Evolutionary conservation across 768 basidiomycete genomes (phyloP).

Genomic region (Phylloporus scabripes): DNA sequence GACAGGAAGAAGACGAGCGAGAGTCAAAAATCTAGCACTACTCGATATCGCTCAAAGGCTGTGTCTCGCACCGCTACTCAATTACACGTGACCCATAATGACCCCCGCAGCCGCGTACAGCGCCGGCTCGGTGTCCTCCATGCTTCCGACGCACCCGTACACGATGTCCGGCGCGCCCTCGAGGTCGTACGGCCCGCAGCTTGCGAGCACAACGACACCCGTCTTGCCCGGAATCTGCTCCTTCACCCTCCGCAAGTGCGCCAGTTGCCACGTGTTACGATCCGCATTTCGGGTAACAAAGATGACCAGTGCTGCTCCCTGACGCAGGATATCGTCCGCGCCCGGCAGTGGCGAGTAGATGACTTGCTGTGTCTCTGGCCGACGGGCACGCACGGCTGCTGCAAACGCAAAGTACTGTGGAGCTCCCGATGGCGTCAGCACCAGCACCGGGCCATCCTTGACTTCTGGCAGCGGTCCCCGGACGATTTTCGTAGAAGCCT

Average conservation of each 20-base stretch:
- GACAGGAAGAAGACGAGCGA: not conserved
- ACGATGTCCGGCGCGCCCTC: conserved; percentile 23
- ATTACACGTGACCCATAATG: conserved; percentile 20
- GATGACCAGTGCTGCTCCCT: conserved; percentile 22
- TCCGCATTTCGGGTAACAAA: conserved; percentile 59
- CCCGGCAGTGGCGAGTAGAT: conserved; percentile 36
- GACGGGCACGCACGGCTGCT: conserved; percentile 30
- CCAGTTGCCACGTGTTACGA: conserved; percentile 47
- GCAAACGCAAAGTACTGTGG: conserved; percentile 51
- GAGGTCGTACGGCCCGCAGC: conserved; percentile 65
- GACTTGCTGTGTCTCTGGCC: conserved; percentile 35
- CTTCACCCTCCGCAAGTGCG: conserved; percentile 32
- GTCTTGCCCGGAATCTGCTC: conserved; percentile 13
- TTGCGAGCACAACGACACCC: conserved; percentile 48
- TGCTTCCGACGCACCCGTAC: conserved; percentile 44
- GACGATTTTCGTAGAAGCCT: conserved; percentile 42
- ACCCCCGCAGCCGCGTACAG: conserved; percentile 40
- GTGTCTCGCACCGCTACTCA: conserved; percentile 14
- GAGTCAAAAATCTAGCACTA: not conserved
- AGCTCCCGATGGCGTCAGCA: conserved; percentile 48
- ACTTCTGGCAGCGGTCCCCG: conserved; percentile 36
- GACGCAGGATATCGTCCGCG: not conserved
- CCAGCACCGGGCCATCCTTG: conserved; percentile 30
- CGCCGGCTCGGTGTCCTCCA: conserved; percentile 53
- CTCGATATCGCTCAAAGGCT: conserved; percentile 20